Conservation (phyloP, 108 stramenopile genomes). For the Nannochloropsis oceanica region DNA sequence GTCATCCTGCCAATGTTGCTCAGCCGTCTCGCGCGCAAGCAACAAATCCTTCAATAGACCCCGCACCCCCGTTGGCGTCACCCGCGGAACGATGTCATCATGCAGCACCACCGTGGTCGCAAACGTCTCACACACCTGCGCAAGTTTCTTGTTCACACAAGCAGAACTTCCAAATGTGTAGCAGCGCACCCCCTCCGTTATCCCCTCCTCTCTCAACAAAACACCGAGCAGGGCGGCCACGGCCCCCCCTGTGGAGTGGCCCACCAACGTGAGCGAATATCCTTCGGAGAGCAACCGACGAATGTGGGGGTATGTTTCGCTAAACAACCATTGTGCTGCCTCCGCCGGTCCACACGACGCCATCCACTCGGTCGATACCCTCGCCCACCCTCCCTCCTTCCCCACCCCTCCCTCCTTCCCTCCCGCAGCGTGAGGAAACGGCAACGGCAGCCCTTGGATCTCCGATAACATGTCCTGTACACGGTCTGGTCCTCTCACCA, state of each 20-base stretch:
- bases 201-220: slow-evolving; percentile 35
- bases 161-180: slow-evolving; percentile 68
- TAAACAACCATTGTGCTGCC: slow-evolving; percentile 15
- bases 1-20: slow-evolving; percentile 20
- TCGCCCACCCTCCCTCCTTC: slow-evolving; percentile 4
- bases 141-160: slow-evolving; percentile 63
- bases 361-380: slow-evolving; percentile 4
- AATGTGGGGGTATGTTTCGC: slow-evolving; percentile 14
- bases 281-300: background rate
- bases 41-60: slow-evolving; percentile 61
- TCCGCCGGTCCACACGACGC: slow-evolving; percentile 19
- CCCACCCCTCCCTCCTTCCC: background rate
- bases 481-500: slow-evolving; percentile 71
- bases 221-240: slow-evolving; percentile 45
- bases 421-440: background rate
- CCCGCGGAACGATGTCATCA: slow-evolving; percentile 80
- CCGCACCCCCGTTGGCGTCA: slow-evolving; percentile 72
- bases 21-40: background rate
- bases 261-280: slow-evolving; percentile 1
- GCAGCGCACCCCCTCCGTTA: background rate
- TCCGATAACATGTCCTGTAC: slow-evolving; percentile 91
- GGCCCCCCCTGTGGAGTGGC: slow-evolving; percentile 48
- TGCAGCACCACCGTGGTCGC: slow-evolving; percentile 70
- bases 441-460: slow-evolving; percentile 51
- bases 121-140: slow-evolving; percentile 43